phyloP scores from a whole-genome alignment of 345 rosid species.

The Nephelium lappaceum region DNA sequence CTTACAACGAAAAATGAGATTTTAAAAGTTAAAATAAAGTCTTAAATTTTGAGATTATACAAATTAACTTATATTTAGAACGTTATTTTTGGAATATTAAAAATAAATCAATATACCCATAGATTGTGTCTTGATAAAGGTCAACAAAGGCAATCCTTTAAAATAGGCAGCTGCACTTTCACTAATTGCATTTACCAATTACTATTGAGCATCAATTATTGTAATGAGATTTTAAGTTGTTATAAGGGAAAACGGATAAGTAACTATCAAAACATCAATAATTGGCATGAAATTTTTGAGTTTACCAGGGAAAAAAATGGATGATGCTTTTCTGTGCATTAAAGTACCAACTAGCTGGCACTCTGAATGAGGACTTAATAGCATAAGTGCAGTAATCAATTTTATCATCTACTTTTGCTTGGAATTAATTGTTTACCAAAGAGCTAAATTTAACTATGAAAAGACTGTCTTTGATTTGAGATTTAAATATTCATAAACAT shows the following conservation, averaged over 20 bases:
- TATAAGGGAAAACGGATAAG: neutral
- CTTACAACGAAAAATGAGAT: too few species aligned
- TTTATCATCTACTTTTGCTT: neutral
- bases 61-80: too few species aligned
- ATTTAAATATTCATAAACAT: neutral
- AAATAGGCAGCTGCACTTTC: neutral
- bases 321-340: neutral
- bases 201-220: too few species aligned
- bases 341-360: conserved; percentile 12
- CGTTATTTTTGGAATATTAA: too few species aligned
- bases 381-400: neutral
- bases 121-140: neutral
- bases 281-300: neutral
- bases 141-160: neutral
- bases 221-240: too few species aligned
- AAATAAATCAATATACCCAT: too few species aligned
- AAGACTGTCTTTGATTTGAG: neutral
- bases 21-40: too few species aligned
- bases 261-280: neutral
- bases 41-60: too few species aligned
- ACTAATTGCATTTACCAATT: neutral
- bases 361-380: too few species aligned
- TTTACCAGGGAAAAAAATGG: neutral
- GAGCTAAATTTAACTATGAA: neutral
- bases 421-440: neutral